Conservation (phyloP, 306 rosid species). For the Ormosia emarginata region DNA sequence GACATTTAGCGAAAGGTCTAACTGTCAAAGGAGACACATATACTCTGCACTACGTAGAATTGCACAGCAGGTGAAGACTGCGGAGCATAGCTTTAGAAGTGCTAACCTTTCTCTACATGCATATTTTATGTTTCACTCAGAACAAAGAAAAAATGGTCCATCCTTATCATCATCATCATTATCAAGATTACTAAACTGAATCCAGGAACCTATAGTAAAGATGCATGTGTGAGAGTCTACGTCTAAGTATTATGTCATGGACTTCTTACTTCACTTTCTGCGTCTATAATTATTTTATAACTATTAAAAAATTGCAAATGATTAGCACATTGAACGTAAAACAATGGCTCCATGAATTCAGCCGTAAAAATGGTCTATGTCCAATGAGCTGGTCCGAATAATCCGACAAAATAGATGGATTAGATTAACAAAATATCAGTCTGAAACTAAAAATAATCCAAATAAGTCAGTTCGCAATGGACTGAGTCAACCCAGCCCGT, state of each 20-base stretch:
- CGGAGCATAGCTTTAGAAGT: slow-evolving; percentile 28
- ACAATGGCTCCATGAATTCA: slow-evolving; percentile 9
- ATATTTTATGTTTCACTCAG: background rate
- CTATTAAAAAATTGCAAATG: background rate
- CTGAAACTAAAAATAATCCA: no score
- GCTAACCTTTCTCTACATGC: slow-evolving; percentile 15
- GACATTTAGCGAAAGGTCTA: slow-evolving; percentile 16
- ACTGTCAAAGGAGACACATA: slow-evolving; percentile 19
- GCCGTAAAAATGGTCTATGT: no score
- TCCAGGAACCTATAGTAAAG: background rate
- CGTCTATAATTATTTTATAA: background rate
- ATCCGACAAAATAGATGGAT: no score
- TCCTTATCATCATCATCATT: background rate
- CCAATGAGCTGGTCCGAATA: no score
- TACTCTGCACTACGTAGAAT: background rate
- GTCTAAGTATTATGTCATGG: background rate
- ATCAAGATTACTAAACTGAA: slow-evolving; percentile 13
- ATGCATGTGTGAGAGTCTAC: slow-evolving; percentile 4
- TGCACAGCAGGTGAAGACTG: slow-evolving; percentile 31
- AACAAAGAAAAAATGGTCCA: slow-evolving; percentile 2
- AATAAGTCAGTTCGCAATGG: no score
- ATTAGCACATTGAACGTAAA: slow-evolving; percentile 25
- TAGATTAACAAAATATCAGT: no score
- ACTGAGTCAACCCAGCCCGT: no score
- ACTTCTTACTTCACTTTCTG: slow-evolving; percentile 1